Base-by-base conservation (phyloP, 768 basidiomycete genomes). In the Mycena alexandri region DNA sequence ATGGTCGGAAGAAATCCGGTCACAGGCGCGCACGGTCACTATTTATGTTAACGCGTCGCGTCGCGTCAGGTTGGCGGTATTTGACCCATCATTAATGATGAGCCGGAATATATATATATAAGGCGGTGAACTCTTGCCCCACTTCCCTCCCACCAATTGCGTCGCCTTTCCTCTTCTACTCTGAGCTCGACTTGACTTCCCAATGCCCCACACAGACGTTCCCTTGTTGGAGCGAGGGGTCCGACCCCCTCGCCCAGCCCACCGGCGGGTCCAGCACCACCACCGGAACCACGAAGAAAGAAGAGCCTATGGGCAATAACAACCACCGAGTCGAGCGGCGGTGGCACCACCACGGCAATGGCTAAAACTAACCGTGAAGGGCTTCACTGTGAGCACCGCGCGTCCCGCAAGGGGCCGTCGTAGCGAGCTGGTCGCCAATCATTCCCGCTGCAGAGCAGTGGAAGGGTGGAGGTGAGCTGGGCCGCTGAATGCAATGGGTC, bases 401-500 rank as follows among this genome's bases (percentile, higher is more conserved):
- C 6, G 29, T 29, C 29, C 29, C 29, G 29, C 29, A 29, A 21
- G 16, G 9, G 36, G 53, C 22, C 56, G 56, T 44, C 42, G 56
- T 41, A 57, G 56, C 56, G n/a, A 44, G 21, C 56, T 44, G 56
- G 56, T 38, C 19, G 43, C 16, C 29, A 38, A 46, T 34, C 41
- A 56, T 36, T n/a, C 56, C 56, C 56, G 43, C 42, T 25, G 56
- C 56, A 2, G 19, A n/a, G 57, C 57, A 29, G 57, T 34, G 57
- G 57, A 58, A 58, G 57, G 57, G 57, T 47, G 57, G 43, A 58
- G 7, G 44, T 34, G 29, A 33, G 57, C 57, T 47, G 57, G 57
- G n/a, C 57, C 25, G n/a, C 43, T 44, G 13, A 48, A 14, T 11
- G 24, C 11, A 38, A 38, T 38, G 38, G 38, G 25, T 34, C 29